Evolutionary conservation across 2,329 filamentous ascomycete species (phyloP).

Genomic region (Pestalotiopsis sp.): DNA sequence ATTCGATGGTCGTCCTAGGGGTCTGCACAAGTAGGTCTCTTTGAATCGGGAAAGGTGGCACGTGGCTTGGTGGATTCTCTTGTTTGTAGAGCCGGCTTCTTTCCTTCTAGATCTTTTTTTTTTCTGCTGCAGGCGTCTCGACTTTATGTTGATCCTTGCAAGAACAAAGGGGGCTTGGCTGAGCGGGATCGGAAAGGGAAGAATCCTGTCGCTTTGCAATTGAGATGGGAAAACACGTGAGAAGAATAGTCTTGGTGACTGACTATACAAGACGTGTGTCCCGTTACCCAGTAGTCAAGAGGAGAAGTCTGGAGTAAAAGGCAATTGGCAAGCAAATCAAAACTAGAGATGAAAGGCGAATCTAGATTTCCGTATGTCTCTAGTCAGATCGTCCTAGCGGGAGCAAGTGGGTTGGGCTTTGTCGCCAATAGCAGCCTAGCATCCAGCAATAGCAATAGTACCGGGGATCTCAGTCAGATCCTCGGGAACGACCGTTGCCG

Average conservation of each 20-base stretch:
- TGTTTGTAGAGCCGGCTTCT: not conserved
- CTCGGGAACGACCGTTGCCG: too few species aligned
- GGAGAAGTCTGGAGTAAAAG: not conserved
- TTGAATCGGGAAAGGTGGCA: not conserved
- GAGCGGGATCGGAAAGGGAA: not conserved
- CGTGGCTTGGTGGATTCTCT: slow-evolving; percentile 5
- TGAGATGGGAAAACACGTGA: not conserved
- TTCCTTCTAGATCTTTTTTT: not conserved
- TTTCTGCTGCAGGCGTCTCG: not conserved
- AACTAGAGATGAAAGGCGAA: not conserved
- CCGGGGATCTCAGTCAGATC: too few species aligned
- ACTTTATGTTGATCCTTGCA: not conserved
- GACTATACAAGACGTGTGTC: not conserved
- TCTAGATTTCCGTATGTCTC: not conserved
- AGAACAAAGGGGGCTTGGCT: not conserved
- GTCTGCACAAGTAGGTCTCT: not conserved
- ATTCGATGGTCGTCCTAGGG: not conserved
- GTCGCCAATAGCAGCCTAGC: not conserved
- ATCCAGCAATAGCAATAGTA: not conserved
- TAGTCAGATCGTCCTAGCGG: not conserved
- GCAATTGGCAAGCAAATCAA: not conserved
- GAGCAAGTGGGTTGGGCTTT: not conserved
- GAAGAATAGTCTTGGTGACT: not conserved
- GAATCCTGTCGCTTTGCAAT: not conserved
- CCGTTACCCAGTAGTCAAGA: not conserved